Evolutionary conservation across 2,329 filamentous ascomycete species (phyloP).

Genomic region (Exophiala sp.): DNA sequence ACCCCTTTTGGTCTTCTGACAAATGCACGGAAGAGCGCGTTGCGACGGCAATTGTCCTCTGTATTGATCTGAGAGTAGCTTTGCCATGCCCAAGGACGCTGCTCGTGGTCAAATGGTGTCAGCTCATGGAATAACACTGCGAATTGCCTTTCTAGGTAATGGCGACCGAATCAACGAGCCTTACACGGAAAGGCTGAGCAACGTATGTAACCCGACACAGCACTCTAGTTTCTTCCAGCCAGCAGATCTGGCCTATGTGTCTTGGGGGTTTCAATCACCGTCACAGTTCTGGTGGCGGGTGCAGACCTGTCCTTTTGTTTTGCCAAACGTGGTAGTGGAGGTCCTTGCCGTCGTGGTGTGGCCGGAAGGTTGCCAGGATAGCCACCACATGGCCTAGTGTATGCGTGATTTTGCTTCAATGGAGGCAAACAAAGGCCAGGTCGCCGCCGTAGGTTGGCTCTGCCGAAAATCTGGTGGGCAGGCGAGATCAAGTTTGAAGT

Average conservation of each 20-base stretch:
- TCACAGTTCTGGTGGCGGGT: background rate
- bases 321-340: background rate
- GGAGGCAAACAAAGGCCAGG: too few species aligned
- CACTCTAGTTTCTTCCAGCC: too few species aligned
- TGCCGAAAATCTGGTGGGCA: too few species aligned
- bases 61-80: too few species aligned
- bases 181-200: slow-evolving; percentile 7
- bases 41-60: too few species aligned
- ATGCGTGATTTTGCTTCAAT: background rate
- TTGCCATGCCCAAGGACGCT: too few species aligned
- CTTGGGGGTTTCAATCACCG: background rate
- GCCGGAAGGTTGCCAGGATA: background rate
- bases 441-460: too few species aligned
- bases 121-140: slow-evolving; percentile 5
- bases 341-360: background rate
- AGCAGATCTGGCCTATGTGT: background rate
- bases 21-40: background rate
- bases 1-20: background rate
- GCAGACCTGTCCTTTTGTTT: slow-evolving; percentile 17
- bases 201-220: slow-evolving; percentile 13
- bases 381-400: background rate
- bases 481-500: too few species aligned
- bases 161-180: background rate
- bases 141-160: slow-evolving; percentile 10
- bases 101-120: too few species aligned